Evolutionary conservation across 305 asterid genomes (phyloP), one percentile per base, ranked within the genome.

Genomic region (Salvia sclarea): DNA sequence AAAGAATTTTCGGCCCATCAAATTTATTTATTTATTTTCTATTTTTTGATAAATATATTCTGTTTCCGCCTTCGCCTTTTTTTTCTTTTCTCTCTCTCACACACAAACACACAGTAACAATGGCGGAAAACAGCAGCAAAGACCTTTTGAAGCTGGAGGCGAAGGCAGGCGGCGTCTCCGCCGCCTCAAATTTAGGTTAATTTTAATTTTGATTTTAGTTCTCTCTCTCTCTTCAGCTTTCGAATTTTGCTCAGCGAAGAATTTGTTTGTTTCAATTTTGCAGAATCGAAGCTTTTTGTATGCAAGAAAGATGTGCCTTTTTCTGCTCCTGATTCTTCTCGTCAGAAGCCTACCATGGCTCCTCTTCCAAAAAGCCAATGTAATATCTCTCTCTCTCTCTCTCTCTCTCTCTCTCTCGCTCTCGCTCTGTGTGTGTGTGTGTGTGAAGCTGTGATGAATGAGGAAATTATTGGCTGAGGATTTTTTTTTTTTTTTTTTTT

Each of bases 341-440:
- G 11, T 68, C 68, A 78, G 70, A 83, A 62, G 79, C 85, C 88
- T 35, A 1, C 75, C 6, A 76, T 78, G 80, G 61, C 76, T 61
- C 64, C 81, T 66, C 64, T 81, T 64, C 88, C 85, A 60, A 69
- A 76, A 71, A 83, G 88, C 69, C 70, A 74, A 65, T 75, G 88
- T 81, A 58, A 37, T 48, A 52, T 63, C 33, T 16, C 28, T 20
- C 56, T 17, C 58, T 72, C 24, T 30, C 64, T 35, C 41, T 40
- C 58, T 30, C 13, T 43, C 13, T 14, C 10, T 44, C 21, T 7
- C 50, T 14, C 12, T 14, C n/a, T n/a, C n/a, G n/a, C n/a, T n/a
- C n/a, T n/a, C n/a, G n/a, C n/a, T n/a, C n/a, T n/a, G n/a, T n/a
- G n/a, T n/a, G n/a, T n/a, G n/a, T n/a, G n/a, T n/a, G n/a, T n/a